Evolutionary conservation across 2,329 filamentous ascomycete species (phyloP).

Genomic region (Diaporthe velutina): DNA sequence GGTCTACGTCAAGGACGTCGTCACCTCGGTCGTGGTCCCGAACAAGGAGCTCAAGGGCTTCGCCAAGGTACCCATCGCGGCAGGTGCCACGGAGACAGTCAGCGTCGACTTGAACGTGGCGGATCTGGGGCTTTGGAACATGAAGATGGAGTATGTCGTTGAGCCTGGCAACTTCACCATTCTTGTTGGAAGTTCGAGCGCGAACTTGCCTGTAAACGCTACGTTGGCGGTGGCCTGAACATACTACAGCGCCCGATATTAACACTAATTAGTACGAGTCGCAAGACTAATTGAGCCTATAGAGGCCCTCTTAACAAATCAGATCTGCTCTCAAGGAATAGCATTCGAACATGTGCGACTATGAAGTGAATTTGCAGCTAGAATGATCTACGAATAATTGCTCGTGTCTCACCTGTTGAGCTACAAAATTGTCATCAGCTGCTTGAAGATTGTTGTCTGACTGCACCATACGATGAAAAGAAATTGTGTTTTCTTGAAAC

Average conservation of each 20-base stretch:
- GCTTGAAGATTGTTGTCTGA: not conserved
- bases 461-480: not conserved
- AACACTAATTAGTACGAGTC: not conserved
- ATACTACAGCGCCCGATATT: not conserved
- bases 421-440: not conserved
- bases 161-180: conserved; percentile 78
- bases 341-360: not conserved
- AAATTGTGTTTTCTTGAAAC: not conserved
- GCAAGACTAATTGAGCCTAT: not conserved
- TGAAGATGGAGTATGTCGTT: conserved; percentile 78
- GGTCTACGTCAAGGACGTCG: conserved; percentile 74
- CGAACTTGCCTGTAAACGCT: conserved; percentile 66
- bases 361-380: not conserved
- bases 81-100: conserved; percentile 68
- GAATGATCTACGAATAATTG: not conserved
- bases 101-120: conserved; percentile 67
- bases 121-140: conserved; percentile 68
- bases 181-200: conserved; percentile 71
- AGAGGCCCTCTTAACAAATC: not conserved
- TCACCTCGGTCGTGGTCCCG: conserved; percentile 73
- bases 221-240: conserved; percentile 64
- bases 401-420: not conserved
- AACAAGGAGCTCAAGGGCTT: conserved; percentile 76
- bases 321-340: too few relatives aligned
- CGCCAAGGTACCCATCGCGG: conserved; percentile 72